Conservation (phyloP, 306 rosid species). For the Cicer cuneatum region DNA sequence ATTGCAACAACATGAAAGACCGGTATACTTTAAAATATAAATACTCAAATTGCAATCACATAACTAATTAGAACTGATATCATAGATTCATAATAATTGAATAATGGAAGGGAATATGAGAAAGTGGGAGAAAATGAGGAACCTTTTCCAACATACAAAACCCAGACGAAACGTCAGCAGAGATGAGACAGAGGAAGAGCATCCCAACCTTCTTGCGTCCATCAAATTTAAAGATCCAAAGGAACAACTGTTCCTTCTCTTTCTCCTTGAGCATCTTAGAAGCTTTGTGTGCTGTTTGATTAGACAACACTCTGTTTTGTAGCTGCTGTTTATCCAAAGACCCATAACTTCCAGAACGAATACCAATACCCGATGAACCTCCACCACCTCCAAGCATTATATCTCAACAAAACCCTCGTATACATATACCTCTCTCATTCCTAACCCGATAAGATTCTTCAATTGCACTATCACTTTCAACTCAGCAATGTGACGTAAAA, state of each 20-base stretch:
- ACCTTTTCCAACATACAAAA: conserved; percentile 84
- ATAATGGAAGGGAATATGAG: background rate
- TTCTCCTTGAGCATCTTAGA: conserved; percentile 87
- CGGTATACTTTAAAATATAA: background rate
- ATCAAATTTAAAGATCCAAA: conserved; percentile 80
- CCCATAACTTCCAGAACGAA: conserved; percentile 87
- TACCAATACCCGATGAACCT: conserved; percentile 74
- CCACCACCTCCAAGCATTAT: conserved; percentile 65
- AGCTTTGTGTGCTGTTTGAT: conserved; percentile 65
- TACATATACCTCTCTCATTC: conserved; percentile 59
- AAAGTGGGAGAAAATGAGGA: conserved; percentile 9
- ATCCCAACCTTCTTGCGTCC: conserved; percentile 83
- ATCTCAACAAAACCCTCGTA: conserved; percentile 49
- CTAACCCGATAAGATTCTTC: conserved; percentile 6
- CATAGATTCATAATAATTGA: background rate
- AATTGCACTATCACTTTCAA: conserved; percentile 39
- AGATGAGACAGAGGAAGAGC: conserved; percentile 81
- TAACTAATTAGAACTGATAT: background rate
- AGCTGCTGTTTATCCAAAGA: conserved; percentile 80
- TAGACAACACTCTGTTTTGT: conserved; percentile 54
- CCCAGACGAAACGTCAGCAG: conserved; percentile 77
- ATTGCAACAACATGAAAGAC: conserved; percentile 30
- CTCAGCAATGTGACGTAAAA: conserved; percentile 31
- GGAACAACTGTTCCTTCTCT: conserved; percentile 79
- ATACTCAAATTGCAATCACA: background rate